Percentiles rank a stretch among this genome's conserved stretches.
Conservation (phyloP, 75 land plant genomes). For the Adiantum capillusveneris region DNA sequence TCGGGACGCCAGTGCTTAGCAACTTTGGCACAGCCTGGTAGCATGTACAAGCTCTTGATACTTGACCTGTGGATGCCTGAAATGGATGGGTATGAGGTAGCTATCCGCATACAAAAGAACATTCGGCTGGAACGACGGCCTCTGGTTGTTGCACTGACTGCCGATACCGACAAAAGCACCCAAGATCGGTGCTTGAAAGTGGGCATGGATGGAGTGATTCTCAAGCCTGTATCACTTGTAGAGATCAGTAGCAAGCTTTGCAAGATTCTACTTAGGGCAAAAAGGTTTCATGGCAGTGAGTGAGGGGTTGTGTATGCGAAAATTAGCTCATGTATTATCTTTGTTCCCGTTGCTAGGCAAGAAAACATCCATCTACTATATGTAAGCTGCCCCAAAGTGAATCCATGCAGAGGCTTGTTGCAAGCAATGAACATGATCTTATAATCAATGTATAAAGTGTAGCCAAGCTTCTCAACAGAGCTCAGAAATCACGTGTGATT, state of each 20-base stretch:
- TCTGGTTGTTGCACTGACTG: conserved; percentile 63
- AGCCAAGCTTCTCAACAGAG: no score
- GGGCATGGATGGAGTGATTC: conserved; percentile 67
- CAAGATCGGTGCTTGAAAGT: conserved; percentile 45
- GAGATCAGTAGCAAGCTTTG: conserved; percentile 49
- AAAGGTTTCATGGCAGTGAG: no score
- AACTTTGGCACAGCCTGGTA: conserved; percentile 32
- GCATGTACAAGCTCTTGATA: conserved; percentile 39
- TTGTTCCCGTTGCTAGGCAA: no score
- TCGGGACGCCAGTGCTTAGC: conserved; percentile 74
- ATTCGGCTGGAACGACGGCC: conserved; percentile 46
- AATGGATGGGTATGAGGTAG: conserved; percentile 88
- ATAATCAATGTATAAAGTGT: no score
- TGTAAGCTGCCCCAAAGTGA: no score
- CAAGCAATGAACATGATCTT: no score
- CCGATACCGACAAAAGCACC: conserved; percentile 49
- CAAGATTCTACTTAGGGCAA: conserved; percentile 33
- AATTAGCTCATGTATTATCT: no score
- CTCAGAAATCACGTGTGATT: no score
- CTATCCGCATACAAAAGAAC: conserved; percentile 53
- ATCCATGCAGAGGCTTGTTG: no score
- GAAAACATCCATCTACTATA: no score
- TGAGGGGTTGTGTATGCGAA: no score
- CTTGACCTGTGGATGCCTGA: conserved; percentile 79
- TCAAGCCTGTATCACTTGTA: conserved; percentile 61